Evolutionary conservation across 1,284 basidiomycete species (phyloP), one percentile per base, ranked within the genome.

Genomic region (Cerrena zonata): DNA sequence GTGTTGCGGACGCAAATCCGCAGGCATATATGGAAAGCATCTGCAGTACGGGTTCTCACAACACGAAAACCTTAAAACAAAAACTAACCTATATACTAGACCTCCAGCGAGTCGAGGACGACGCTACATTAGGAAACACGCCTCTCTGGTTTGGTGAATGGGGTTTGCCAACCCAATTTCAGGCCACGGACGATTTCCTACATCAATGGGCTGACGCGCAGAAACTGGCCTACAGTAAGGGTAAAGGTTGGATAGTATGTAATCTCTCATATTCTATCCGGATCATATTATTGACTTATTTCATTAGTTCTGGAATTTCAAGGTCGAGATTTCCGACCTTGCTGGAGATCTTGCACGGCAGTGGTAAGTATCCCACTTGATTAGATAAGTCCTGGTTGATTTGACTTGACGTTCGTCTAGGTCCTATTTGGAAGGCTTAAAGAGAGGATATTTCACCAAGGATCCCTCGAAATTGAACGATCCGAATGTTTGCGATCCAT

Each of bases 141-240:
- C 82, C 81, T 2, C 62, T 73, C 38, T 68, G 68, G 65, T 72
- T 72, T 46, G 72, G 73, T 66, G 86, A 89, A 72, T 90, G 87
- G 85, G 77, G 77, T 7, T 70, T 90, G 18, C 66, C 84, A 2
- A 86, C 85, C 1, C 74, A 87, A 54, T 89, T 87, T 65, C 56
- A 67, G 24, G 79, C 84, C 2, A 78, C 79, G 1, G 76, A 86
- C 47, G 73, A 64, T 1, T 89, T 89, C 71, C 64, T 88, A 34
- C 56, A 52, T 47, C 68, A 83, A 58, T 89, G 85, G 86, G 86
- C 84, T n/a, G 86, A 90, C 58, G 84, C 88, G 24, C 86, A 89
- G 65, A 89, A 89, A 64, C 67, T 80, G 39, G 70, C 75, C 0
- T 89, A 85, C 53, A 75, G 73, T 49, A 64, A 84, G 58, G 76